Evolutionary conservation across 2,329 filamentous ascomycete species (phyloP), one percentile per base, ranked within the genome.

Genomic region (Pyrenophora tritici-repentis): DNA sequence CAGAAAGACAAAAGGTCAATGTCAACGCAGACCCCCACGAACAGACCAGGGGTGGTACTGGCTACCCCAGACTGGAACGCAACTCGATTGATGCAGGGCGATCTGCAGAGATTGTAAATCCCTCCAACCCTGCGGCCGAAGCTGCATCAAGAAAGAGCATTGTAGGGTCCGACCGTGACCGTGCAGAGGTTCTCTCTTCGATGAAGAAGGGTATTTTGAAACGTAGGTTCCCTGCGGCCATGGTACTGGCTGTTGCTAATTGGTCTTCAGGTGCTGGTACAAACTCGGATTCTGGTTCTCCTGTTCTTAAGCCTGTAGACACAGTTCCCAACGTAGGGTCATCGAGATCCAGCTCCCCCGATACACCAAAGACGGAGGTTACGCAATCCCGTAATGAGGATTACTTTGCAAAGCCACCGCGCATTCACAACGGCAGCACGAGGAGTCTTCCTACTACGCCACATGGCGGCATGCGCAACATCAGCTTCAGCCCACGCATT

Each of bases 161-260:
- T 63, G 82, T 96, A 39, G 93, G 92, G 33, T 89, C 91, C 22
- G 94, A 97, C 60, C 88, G 81, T 66, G 94, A 97, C 68, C 86
- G 93, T 57, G 91, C 92, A 1, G 93, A 97, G 70, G 89, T 96
- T 13, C 82, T 97, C 36, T 91, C 92, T 16, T 90, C 91, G 6
- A 91, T 97, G 40, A 91, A 91, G 68, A 97, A 96, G 77, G 94
- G 94, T 41, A 99, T 99, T 42, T 75, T 99, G 47, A 99, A 99
- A 77, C 89, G 91, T 89, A 82, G 73, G 84, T 42, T 3, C 4
- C 9, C n/a, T 37, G 4, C 5, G 42, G 18, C 12, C 17, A 12
- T 32, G 18, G 18, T 18, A 53, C 64, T 42, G 61, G 47, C 47
- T 20, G 18, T 39, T 41, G 40, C 54, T 72, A 44, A 68, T 31